Percentiles rank a stretch among this genome's conserved stretches.
These are phyloP conservation scores for Ophiostoma ips DNA, from an alignment of 2,329 filamentous ascomycete species.

Conservation along the genomic window DNA sequence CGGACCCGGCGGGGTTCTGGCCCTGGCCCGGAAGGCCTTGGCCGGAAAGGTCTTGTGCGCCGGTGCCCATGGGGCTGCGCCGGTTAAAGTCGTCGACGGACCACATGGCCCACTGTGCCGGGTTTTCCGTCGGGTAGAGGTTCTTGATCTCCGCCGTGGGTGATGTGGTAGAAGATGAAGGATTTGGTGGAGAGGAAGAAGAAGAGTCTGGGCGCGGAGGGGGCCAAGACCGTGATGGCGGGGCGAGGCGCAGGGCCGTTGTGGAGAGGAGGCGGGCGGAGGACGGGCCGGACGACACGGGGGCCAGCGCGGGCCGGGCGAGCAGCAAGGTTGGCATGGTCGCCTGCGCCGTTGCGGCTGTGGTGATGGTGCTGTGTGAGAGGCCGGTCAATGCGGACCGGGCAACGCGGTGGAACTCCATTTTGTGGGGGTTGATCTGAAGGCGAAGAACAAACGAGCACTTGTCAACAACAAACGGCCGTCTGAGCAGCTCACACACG, in stretches of 20 bases:
- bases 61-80: conserved; percentile 1
- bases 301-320: too few relatives aligned
- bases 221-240: conserved; percentile 3
- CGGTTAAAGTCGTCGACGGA: conserved; percentile 15
- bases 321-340: neutral
- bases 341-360: neutral
- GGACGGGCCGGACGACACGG: too few relatives aligned
- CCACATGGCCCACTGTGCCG: conserved; percentile 12
- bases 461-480: too few relatives aligned
- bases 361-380: neutral
- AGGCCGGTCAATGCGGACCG: conserved; percentile 7
- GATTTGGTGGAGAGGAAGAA: neutral
- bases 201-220: neutral
- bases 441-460: too few relatives aligned
- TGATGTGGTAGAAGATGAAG: neutral
- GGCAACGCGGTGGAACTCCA: conserved; percentile 6
- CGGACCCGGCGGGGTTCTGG: neutral
- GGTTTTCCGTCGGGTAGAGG: conserved; percentile 10
- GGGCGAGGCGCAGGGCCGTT: neutral
- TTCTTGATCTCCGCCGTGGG: neutral
- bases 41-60: too few relatives aligned
- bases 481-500: too few relatives aligned
- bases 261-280: conserved; percentile 4
- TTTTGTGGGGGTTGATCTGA: neutral
- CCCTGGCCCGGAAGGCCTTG: too few relatives aligned